These are phyloP conservation scores for Botrytis galanthina DNA, from an alignment of 2,329 filamentous ascomycete species.

Conservation along the genomic window DNA sequence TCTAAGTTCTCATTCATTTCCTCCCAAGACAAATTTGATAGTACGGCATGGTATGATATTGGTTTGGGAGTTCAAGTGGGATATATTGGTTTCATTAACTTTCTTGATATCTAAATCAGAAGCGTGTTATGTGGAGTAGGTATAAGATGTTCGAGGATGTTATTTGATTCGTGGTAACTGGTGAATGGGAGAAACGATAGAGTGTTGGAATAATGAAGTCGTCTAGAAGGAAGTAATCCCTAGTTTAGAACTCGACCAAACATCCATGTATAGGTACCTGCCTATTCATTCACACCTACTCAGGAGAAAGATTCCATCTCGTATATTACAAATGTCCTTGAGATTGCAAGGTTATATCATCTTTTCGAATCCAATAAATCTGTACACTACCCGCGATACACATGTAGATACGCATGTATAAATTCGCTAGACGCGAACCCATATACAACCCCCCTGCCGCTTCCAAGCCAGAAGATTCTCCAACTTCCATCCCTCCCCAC, in stretches of 20 bases:
- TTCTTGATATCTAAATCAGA: not conserved
- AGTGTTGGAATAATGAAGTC: too few relatives aligned
- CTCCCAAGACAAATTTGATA: not conserved
- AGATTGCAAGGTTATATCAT: fast-evolving
- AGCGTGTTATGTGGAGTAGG: not conserved
- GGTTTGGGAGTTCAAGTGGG: not conserved
- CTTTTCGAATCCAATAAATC: not conserved
- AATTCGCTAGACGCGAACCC: too few relatives aligned
- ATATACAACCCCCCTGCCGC: too few relatives aligned
- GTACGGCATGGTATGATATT: not conserved
- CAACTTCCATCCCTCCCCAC: too few relatives aligned
- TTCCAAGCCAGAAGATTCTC: too few relatives aligned
- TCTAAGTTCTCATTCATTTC: not conserved
- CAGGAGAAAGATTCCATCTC: too few relatives aligned
- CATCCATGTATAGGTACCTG: fast-evolving
- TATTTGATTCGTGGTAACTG: too few relatives aligned
- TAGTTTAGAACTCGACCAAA: not conserved
- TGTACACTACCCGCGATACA: too few relatives aligned
- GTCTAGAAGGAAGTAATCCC: too few relatives aligned
- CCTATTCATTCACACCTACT: not conserved
- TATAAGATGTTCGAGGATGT: not conserved
- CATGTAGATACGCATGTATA: too few relatives aligned
- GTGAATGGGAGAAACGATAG: too few relatives aligned
- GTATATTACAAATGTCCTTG: too few relatives aligned
- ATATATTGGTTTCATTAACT: not conserved